phyloP scores from a whole-genome alignment of 176 grass and related monocot genomes.

The Rhynchospora tenuis region DNA sequence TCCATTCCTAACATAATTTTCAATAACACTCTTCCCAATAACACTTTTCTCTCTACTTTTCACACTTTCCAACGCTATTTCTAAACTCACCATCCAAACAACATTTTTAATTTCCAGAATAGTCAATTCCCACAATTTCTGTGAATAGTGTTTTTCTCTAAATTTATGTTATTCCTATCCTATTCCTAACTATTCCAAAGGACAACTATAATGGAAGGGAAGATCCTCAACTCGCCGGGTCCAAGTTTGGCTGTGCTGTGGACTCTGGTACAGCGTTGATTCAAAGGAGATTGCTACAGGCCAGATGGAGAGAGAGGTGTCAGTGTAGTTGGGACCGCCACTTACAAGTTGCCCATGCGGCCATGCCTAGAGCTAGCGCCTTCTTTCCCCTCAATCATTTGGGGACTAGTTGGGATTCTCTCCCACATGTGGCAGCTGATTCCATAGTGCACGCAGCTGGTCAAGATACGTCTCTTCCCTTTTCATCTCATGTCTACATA shows the following conservation, averaged over 20 bases:
- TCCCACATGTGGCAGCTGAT: constrained; percentile 26
- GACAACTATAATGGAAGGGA: not conserved
- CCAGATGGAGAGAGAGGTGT: constrained; percentile 3
- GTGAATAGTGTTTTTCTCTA: too few species aligned
- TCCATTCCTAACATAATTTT: too few species aligned
- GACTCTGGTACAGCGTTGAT: not conserved
- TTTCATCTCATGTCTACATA: not conserved
- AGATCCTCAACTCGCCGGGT: not conserved
- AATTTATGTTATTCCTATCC: too few species aligned
- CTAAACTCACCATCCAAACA: too few species aligned
- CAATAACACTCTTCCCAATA: too few species aligned
- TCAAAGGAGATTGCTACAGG: not conserved
- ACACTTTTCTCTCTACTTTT: too few species aligned
- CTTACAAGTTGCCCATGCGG: constrained; percentile 34
- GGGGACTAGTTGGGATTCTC: constrained; percentile 18
- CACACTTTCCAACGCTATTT: too few species aligned
- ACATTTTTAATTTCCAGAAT: too few species aligned
- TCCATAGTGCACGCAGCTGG: constrained; percentile 20
- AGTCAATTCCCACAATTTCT: too few species aligned
- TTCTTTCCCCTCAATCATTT: constrained; percentile 37
- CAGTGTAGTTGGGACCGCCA: constrained; percentile 46
- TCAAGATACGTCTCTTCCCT: constrained; percentile 22
- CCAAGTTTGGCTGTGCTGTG: not conserved
- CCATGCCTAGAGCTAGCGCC: constrained; percentile 17
- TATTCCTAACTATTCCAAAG: too few species aligned